phyloP scores from a whole-genome alignment of 1,284 basidiomycete genomes.

The Peniophora sp. region DNA sequence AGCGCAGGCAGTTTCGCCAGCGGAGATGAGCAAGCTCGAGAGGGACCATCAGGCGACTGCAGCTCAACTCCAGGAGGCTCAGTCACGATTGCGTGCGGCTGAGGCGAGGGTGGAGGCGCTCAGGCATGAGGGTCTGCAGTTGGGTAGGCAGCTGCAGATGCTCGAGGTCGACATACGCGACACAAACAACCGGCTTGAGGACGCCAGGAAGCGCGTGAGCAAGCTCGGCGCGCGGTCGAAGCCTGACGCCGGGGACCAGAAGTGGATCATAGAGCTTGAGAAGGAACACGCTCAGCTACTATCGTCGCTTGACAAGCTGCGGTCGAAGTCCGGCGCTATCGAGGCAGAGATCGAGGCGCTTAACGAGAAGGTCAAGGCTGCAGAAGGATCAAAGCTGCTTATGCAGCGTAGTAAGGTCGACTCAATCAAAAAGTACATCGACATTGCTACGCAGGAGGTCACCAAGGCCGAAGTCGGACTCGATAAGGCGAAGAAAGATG shows the following conservation, averaged over 20 bases:
- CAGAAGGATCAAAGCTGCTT: slow-evolving; percentile 83
- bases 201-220: slow-evolving; percentile 74
- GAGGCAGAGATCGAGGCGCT: slow-evolving; percentile 79
- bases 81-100: slow-evolving; percentile 42
- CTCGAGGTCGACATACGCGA: slow-evolving; percentile 79
- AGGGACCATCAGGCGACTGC: slow-evolving; percentile 65
- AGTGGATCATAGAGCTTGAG: slow-evolving; percentile 73
- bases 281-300: slow-evolving; percentile 53
- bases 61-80: slow-evolving; percentile 51
- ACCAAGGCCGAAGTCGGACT: slow-evolving; percentile 92
- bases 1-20: slow-evolving; percentile 73
- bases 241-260: slow-evolving; percentile 75
- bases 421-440: slow-evolving; percentile 77
- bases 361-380: slow-evolving; percentile 86
- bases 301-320: slow-evolving; percentile 61
- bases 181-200: slow-evolving; percentile 67
- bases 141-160: slow-evolving; percentile 82
- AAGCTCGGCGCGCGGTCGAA: slow-evolving; percentile 81
- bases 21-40: slow-evolving; percentile 74
- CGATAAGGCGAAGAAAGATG: slow-evolving; percentile 85
- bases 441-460: slow-evolving; percentile 82
- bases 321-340: slow-evolving; percentile 63
- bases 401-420: slow-evolving; percentile 86
- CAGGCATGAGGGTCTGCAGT: slow-evolving; percentile 57
- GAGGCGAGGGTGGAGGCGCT: slow-evolving; percentile 61